Evolutionary conservation across 257 asterid species (phyloP), one percentile per base, ranked within the genome.

Genomic region (Solanum peruvianum): DNA sequence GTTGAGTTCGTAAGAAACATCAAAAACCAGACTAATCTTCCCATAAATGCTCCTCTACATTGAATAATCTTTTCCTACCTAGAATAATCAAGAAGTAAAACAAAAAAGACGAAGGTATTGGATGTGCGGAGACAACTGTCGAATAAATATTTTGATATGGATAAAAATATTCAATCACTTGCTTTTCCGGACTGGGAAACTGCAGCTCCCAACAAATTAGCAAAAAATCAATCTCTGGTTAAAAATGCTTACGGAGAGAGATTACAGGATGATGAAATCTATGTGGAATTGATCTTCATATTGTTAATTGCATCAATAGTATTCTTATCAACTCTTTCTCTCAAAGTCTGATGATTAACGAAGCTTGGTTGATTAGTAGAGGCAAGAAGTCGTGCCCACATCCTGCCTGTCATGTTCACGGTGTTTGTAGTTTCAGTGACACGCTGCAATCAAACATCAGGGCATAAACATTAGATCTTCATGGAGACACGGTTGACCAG

Each of bases 321-420:
- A 89, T 90, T 88, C 88, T 87, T 89, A 86, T 90, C 85, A 69
- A 89, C 88, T 88, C 87, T 88, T 84, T 92, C 96, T 87, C 80
- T 93, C 88, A 89, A 90, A 81, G 72, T 88, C 82, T 94, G 96
- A 83, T 81, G 72, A 12, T 89, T 88, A 12, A 94, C 56, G 84
- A 97, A 95, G 87, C 96, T 93, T 64, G 99, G 99, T 89, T 97
- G 99, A 91, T 94, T 94, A 21, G 98, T 97, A 41, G 98, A 97
- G 31, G 96, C 97, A 45, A 97, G 97, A 86, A 96, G 95, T 80
- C 99, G 98, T 77, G 98, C 98, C 99, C 99, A 95, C 97, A 92
- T 94, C 90, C 99, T 89, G 91, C 95, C 98, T 1, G 98, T 95
- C 90, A 97, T 67, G 87, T 89, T 91, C 91, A 97, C 98, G 3